These are phyloP conservation scores for Alternaria tenuissima DNA, from an alignment of 2,329 filamentous ascomycete species.

Conservation along the genomic window DNA sequence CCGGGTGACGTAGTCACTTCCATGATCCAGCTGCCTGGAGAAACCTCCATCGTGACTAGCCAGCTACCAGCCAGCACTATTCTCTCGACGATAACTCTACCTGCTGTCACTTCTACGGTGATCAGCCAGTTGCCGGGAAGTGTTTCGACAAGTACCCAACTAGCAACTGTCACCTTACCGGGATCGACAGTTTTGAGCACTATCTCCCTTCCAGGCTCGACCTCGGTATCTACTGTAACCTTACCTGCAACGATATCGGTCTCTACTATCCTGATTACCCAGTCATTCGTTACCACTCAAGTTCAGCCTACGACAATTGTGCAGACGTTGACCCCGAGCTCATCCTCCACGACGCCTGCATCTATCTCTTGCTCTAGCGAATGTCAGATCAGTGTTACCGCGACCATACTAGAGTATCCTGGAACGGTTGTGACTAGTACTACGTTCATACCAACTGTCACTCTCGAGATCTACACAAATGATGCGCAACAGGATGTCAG, in stretches of 20 bases:
- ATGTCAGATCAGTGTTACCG: slow-evolving; percentile 46
- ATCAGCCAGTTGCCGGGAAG: slow-evolving; percentile 21
- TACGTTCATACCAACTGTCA: slow-evolving; percentile 23
- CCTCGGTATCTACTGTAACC: slow-evolving; percentile 29
- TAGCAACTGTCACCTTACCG: slow-evolving; percentile 30
- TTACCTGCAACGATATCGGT: slow-evolving; percentile 37
- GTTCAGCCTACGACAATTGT: slow-evolving; percentile 34
- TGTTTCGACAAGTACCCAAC: slow-evolving; percentile 29
- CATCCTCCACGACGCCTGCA: slow-evolving; percentile 21
- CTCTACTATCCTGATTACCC: slow-evolving; percentile 26
- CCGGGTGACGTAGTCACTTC: slow-evolving; percentile 28
- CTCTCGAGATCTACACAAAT: slow-evolving; percentile 34
- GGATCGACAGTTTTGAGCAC: slow-evolving; percentile 17
- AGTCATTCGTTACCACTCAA: slow-evolving; percentile 26
- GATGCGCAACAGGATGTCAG: slow-evolving; percentile 12
- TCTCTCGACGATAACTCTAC: slow-evolving; percentile 24
- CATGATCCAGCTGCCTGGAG: slow-evolving; percentile 24
- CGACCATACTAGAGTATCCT: slow-evolving; percentile 39
- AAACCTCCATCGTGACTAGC: slow-evolving; percentile 17
- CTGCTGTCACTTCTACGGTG: slow-evolving; percentile 14
- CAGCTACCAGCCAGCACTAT: slow-evolving; percentile 12
- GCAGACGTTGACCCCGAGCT: slow-evolving; percentile 30
- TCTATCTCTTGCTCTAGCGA: slow-evolving; percentile 35
- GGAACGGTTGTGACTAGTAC: slow-evolving; percentile 34
- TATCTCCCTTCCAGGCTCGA: slow-evolving; percentile 18